Evolutionary conservation across 805 yeast species (phyloP).

Genomic region (Komagataella ulmi): DNA sequence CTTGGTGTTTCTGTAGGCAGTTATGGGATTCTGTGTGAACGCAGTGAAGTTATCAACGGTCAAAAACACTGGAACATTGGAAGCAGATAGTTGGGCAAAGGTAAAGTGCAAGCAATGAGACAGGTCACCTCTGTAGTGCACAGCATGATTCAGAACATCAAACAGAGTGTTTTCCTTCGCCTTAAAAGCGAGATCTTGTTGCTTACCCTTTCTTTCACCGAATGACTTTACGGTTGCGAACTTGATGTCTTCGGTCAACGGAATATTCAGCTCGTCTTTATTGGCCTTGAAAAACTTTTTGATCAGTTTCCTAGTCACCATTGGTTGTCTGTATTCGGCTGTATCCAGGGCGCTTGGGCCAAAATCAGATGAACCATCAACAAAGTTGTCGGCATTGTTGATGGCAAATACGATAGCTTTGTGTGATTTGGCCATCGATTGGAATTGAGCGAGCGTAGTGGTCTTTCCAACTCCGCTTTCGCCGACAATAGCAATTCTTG

Average conservation of each 20-base stretch:
- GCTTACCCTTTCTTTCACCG: not conserved
- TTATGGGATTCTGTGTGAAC: slow-evolving; percentile 35
- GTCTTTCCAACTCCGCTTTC: slow-evolving; percentile 74
- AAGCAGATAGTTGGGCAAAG: slow-evolving; percentile 42
- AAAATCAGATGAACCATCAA: slow-evolving; percentile 68
- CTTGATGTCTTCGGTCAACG: slow-evolving; percentile 19
- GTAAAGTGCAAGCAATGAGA: slow-evolving; percentile 38
- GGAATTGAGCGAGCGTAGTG: slow-evolving; percentile 55
- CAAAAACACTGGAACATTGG: slow-evolving; percentile 41
- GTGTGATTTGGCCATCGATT: slow-evolving; percentile 34
- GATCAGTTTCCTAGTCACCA: slow-evolving; percentile 52
- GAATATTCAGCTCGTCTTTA: slow-evolving; percentile 18
- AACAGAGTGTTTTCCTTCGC: slow-evolving; percentile 19
- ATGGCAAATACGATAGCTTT: slow-evolving; percentile 45
- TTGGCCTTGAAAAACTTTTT: slow-evolving; percentile 37
- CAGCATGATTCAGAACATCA: slow-evolving; percentile 24
- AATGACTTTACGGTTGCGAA: slow-evolving; percentile 15
- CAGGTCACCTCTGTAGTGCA: slow-evolving; percentile 13
- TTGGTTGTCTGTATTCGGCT: slow-evolving; percentile 58
- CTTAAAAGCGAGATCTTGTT: not conserved
- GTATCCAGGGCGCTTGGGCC: slow-evolving; percentile 31
- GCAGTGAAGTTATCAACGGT: slow-evolving; percentile 69
- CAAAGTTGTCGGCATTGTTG: slow-evolving; percentile 43
- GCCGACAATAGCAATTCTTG: slow-evolving; percentile 49
- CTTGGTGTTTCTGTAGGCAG: slow-evolving; percentile 47